Base-by-base conservation (phyloP, 2,329 filamentous ascomycete genomes). In the Ceratocystis destructans region DNA sequence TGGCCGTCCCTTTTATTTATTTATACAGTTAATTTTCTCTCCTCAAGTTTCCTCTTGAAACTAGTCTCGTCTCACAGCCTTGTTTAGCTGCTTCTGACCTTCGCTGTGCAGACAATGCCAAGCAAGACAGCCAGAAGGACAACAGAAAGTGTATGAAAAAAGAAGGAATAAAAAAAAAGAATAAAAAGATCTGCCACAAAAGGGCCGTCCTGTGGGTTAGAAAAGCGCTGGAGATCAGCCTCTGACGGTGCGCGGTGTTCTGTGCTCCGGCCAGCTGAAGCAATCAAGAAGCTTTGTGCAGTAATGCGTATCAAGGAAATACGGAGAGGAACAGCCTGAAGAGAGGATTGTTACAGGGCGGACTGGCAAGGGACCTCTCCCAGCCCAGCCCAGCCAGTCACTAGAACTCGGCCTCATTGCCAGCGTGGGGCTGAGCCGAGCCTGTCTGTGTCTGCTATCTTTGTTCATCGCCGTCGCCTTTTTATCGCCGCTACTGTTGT, bases 41-140 rank as follows among this genome's bases (percentile, higher is more conserved):
- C 31, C 33, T 59, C 55, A 12, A 15, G 8, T n/a, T 8, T 3
- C 28, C n/a, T 59, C 22, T 59, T 59, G 55, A 59, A 59, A 59
- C 55, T 33, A 59, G 55, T 59, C 25, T n/a, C 28, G 55, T 59
- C 55, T 59, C 55, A 59, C 17, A 37, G 28, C 55, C 55, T 37
- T 59, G 55, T 59, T 59, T 37, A 59, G 28, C 55, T 25, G 17
- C 55, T 25, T 59, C 31, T 59, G 31, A 8, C 17, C 37, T 41
- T 57, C 6, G 25, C 25, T 37, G 33, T 8, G 10, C 55, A 59
- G 28, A 59, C 55, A 37, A 59, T 37, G 55, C 55, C 55, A 59
- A 59, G 55, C 5, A n/a, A 59, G 55, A 37, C 7, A 37, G 28
- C 2, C 53, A 10, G 17, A 31, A 25, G 12, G 55, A 37, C 15